Evolutionary conservation across 345 rosid species (phyloP).

Genomic region (Gossypium thurberi): DNA sequence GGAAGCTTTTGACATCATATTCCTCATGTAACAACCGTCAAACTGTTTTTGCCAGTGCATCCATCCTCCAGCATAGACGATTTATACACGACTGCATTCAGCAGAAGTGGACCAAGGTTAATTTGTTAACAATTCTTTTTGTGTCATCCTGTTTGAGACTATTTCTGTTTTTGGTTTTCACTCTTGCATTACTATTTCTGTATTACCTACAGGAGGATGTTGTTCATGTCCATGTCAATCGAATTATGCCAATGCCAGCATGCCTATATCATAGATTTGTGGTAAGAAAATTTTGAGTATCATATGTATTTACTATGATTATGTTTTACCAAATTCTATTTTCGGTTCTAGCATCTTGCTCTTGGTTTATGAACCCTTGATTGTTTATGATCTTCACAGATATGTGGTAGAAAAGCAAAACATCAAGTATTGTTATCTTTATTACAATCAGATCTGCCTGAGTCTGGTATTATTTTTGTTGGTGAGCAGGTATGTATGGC

Average conservation of each 20-base stretch:
- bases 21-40: conserved; percentile 72
- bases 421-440: conserved; percentile 51
- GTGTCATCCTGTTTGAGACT: conserved; percentile 6
- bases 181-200: conserved; percentile 10
- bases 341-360: neutral
- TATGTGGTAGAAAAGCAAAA: conserved; percentile 43
- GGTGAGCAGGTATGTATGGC: conserved; percentile 63
- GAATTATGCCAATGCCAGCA: conserved; percentile 69
- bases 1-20: conserved; percentile 69
- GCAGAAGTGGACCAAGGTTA: conserved; percentile 95
- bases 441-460: conserved; percentile 53
- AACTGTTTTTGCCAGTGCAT: conserved; percentile 90
- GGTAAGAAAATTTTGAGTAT: conserved; percentile 33
- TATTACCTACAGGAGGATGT: conserved; percentile 50
- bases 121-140: conserved; percentile 7
- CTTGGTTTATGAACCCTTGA: neutral
- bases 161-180: conserved; percentile 8
- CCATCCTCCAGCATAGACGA: conserved; percentile 83
- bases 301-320: neutral
- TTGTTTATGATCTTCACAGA: conserved; percentile 30
- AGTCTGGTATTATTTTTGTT: conserved; percentile 70
- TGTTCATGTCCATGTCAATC: conserved; percentile 64
- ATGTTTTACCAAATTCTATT: neutral
- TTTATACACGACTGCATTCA: conserved; percentile 79
- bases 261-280: conserved; percentile 62